Percentiles rank a stretch among this genome's conserved stretches.
These are phyloP conservation scores for Triglochin maritima DNA, from an alignment of 106 monocot genomes.

Conservation along the genomic window DNA sequence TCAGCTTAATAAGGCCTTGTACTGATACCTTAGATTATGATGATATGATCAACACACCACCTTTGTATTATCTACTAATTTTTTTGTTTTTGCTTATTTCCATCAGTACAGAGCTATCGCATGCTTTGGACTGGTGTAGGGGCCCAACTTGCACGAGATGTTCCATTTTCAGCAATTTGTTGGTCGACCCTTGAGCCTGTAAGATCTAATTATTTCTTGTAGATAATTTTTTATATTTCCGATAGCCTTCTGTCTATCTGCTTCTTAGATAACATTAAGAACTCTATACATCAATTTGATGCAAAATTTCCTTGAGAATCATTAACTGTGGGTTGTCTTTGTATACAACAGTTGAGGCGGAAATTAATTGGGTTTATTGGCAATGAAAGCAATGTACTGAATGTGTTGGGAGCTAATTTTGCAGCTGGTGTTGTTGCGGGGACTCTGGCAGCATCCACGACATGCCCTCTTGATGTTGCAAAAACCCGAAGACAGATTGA, in stretches of 20 bases:
- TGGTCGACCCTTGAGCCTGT: constrained; percentile 96
- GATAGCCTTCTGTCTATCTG: neutral
- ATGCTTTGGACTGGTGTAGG: constrained; percentile 88
- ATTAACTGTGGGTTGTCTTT: neutral
- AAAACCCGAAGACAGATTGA: constrained; percentile 93
- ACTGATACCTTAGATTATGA: too few species aligned
- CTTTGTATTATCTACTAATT: too few species aligned
- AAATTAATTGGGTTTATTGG: constrained; percentile 42
- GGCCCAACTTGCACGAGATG: constrained; percentile 95
- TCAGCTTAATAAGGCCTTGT: too few species aligned
- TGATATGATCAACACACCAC: too few species aligned
- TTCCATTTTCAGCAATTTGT: constrained; percentile 91
- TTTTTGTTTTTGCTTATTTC: too few species aligned
- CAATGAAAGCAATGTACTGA: constrained; percentile 53
- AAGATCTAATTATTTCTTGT: neutral
- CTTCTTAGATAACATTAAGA: too few species aligned
- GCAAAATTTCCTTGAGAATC: neutral
- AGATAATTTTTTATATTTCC: neutral
- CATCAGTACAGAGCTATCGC: constrained; percentile 53
- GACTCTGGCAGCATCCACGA: constrained; percentile 72
- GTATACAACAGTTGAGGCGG: constrained; percentile 46
- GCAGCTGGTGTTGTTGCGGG: constrained; percentile 81
- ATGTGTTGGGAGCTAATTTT: constrained; percentile 74
- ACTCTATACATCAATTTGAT: too few species aligned
- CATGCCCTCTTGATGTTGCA: constrained; percentile 94